Conservation (phyloP, 1,284 basidiomycete species). For the Vanrija sp. region DNA sequence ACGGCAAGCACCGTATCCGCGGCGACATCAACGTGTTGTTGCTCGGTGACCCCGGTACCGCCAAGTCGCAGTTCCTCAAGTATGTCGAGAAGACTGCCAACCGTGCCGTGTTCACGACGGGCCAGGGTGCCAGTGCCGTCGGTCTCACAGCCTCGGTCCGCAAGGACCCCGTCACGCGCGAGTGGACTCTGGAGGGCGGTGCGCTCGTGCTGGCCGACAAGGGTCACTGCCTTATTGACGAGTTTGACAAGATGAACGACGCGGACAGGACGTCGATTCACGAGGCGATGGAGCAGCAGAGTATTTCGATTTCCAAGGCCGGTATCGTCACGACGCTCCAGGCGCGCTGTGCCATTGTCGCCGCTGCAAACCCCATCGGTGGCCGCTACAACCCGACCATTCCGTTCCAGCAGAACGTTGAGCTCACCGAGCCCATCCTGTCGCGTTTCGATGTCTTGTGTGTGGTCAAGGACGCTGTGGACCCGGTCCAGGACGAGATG, state of each 20-base stretch:
- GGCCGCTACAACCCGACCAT: constrained; percentile 96
- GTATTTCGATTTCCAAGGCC: constrained; percentile 99
- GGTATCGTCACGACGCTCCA: constrained; percentile 96
- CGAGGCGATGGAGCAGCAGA: constrained; percentile 99
- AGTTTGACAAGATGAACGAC: constrained; percentile 99
- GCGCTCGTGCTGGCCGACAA: constrained; percentile 97
- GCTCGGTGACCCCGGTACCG: constrained; percentile 95
- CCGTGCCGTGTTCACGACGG: constrained; percentile 96
- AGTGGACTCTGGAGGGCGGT: constrained; percentile 98
- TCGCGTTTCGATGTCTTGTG: constrained; percentile 99
- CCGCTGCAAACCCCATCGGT: constrained; percentile 94
- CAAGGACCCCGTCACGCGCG: constrained; percentile 92
- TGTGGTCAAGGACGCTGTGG: constrained; percentile 95
- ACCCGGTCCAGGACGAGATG: constrained; percentile 95
- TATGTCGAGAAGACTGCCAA: constrained; percentile 98
- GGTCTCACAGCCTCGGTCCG: constrained; percentile 97
- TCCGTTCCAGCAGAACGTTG: constrained; percentile 97
- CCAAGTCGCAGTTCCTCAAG: constrained; percentile 98
- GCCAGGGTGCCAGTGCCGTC: constrained; percentile 95
- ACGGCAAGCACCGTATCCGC: constrained; percentile 91
- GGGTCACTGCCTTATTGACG: constrained; percentile 97
- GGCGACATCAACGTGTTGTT: constrained; percentile 96
- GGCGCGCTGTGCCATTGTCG: constrained; percentile 94
- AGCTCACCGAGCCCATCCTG: constrained; percentile 95
- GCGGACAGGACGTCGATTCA: constrained; percentile 95